These are phyloP conservation scores for Eucalyptus regnans DNA, from an alignment of 345 rosid genomes.

Conservation along the genomic window DNA sequence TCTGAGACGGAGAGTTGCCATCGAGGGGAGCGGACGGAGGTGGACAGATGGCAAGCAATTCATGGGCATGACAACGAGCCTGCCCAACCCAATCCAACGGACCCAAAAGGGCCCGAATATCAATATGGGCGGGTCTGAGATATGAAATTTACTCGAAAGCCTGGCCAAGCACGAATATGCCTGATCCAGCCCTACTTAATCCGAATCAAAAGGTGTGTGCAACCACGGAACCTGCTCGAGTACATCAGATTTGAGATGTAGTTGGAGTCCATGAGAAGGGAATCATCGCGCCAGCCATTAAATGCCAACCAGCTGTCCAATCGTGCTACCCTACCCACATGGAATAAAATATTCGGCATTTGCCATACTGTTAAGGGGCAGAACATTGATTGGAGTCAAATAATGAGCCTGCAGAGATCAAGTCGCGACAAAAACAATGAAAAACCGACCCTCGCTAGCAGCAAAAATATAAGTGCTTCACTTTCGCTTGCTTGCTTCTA, in stretches of 20 bases:
- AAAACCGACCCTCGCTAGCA: neutral
- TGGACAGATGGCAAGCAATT: neutral
- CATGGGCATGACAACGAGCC: neutral
- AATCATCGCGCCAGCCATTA: neutral
- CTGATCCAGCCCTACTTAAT: neutral
- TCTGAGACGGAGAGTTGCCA: neutral
- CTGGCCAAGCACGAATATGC: neutral
- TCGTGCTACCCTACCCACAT: neutral
- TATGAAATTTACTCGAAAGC: neutral
- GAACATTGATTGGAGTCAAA: no score
- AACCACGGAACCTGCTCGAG: neutral
- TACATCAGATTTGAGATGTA: neutral
- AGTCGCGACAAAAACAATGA: no score
- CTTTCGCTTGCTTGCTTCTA: neutral
- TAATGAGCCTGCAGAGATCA: no score
- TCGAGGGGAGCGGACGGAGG: neutral
- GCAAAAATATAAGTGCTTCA: neutral
- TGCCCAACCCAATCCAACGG: neutral
- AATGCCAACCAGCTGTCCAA: neutral
- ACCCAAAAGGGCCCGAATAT: neutral
- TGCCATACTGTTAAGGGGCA: no score
- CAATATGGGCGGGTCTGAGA: neutral
- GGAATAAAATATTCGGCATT: no score
- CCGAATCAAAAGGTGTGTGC: accelerated
- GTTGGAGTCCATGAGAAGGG: neutral